Evolutionary conservation across 2,329 filamentous ascomycete genomes (phyloP).

Genomic region (Ascochyta pisi): DNA sequence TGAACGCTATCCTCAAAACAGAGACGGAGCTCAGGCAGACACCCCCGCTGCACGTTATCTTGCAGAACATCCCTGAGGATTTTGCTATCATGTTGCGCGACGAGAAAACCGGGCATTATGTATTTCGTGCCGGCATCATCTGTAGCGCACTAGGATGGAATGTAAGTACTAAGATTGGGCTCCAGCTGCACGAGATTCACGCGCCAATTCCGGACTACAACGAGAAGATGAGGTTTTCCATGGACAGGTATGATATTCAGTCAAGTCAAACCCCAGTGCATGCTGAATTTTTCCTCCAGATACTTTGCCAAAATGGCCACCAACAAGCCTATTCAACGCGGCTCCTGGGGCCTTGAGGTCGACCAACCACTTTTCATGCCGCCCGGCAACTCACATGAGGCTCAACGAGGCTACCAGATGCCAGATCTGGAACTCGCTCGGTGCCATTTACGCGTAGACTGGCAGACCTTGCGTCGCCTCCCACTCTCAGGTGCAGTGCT

Average conservation of each 20-base stretch:
- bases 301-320: conserved; percentile 81
- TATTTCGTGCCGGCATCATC: conserved; percentile 76
- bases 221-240: conserved; percentile 85
- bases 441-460: conserved; percentile 78
- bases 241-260: conserved; percentile 68
- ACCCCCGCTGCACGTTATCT: conserved; percentile 71
- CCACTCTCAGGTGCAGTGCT: conserved; percentile 77
- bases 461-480: conserved; percentile 83
- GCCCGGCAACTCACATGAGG: conserved; percentile 69
- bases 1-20: conserved; percentile 72
- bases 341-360: conserved; percentile 83
- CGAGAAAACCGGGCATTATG: conserved; percentile 73
- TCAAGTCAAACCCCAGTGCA: no score
- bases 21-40: conserved; percentile 66
- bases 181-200: conserved; percentile 75
- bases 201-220: conserved; percentile 79
- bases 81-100: conserved; percentile 79
- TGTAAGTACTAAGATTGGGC: conserved; percentile 74
- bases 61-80: conserved; percentile 84
- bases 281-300: conserved; percentile 49
- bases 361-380: conserved; percentile 78
- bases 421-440: conserved; percentile 63
- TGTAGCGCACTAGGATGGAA: conserved; percentile 86
- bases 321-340: conserved; percentile 78
- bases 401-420: conserved; percentile 65